A percentile compares a stretch with the other conserved stretches of the same genome.
phyloP scores from a whole-genome alignment of 345 rosid species.

The Lepidium africanum region DNA sequence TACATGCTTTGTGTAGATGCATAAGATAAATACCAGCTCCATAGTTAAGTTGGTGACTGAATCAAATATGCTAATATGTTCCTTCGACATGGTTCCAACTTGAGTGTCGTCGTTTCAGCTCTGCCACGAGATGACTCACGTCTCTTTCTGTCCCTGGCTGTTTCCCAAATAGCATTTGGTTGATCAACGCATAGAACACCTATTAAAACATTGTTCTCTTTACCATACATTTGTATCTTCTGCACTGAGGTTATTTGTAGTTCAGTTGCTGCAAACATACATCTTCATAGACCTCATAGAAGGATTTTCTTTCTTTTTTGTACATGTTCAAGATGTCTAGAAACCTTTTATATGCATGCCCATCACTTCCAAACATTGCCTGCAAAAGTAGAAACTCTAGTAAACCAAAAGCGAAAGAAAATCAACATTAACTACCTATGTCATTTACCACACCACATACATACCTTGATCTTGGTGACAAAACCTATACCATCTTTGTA shows the following conservation, averaged over 20 bases:
- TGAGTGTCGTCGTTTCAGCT: constrained; percentile 55
- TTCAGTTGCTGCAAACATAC: constrained; percentile 96
- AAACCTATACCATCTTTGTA: too few relatives aligned
- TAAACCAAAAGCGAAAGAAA: too few relatives aligned
- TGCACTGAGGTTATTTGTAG: constrained; percentile 16
- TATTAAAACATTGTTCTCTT: constrained; percentile 17
- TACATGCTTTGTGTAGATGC: background rate
- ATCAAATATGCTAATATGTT: constrained; percentile 75
- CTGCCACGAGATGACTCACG: constrained; percentile 56
- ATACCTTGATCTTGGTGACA: too few relatives aligned
- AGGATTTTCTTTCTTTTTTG: constrained; percentile 69
- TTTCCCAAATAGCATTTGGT: constrained; percentile 86
- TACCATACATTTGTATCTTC: background rate
- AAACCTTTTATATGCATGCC: constrained; percentile 38
- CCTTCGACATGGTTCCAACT: constrained; percentile 92
- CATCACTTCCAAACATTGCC: too few relatives aligned
- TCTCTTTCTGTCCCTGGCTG: constrained; percentile 37
- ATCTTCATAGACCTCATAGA: too few relatives aligned
- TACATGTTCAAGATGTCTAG: constrained; percentile 81
- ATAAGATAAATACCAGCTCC: constrained; percentile 58
- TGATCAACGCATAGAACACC: constrained; percentile 71
- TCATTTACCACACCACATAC: too few relatives aligned
- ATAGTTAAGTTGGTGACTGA: constrained; percentile 75
- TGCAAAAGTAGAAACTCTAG: too few relatives aligned
- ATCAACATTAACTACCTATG: too few relatives aligned